Evolutionary conservation across 495 filamentous ascomycete species (phyloP).

Genomic region (Rostrohypoxylon terebratum): DNA sequence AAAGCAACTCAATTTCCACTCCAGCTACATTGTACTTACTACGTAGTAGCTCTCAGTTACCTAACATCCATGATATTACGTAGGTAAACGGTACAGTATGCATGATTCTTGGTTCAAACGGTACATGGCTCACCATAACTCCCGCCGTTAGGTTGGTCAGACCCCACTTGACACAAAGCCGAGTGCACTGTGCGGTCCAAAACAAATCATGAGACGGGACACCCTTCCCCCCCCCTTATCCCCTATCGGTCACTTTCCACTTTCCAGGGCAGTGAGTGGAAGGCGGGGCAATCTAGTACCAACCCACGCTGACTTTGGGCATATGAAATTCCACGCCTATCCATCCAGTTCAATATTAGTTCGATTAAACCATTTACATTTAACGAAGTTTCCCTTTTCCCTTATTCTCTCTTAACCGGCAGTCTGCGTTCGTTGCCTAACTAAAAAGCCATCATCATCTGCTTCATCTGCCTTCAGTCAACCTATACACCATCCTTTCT

Average conservation of each 20-base stretch:
- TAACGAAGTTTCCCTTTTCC: slow-evolving; percentile 42
- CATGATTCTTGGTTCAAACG: neutral
- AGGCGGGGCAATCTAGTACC: slow-evolving; percentile 50
- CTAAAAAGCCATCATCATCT: slow-evolving; percentile 36
- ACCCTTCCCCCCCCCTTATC: slow-evolving; percentile 29
- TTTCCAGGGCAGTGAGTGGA: slow-evolving; percentile 40
- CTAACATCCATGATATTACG: too few relatives aligned
- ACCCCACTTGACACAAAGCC: slow-evolving; percentile 22
- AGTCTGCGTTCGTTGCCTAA: slow-evolving; percentile 37
- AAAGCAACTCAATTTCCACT: slow-evolving; percentile 30
- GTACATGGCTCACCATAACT: slow-evolving; percentile 12
- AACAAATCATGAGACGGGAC: slow-evolving; percentile 45
- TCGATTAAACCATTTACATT: slow-evolving; percentile 45
- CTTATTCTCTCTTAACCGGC: slow-evolving; percentile 37
- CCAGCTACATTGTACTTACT: slow-evolving; percentile 17
- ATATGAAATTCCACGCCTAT: slow-evolving; percentile 51
- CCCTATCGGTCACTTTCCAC: slow-evolving; percentile 40
- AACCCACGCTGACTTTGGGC: slow-evolving; percentile 40
- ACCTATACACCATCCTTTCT: slow-evolving; percentile 29
- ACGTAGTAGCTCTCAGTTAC: too few relatives aligned
- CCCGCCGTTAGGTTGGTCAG: neutral
- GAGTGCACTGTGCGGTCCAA: slow-evolving; percentile 42
- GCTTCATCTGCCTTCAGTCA: slow-evolving; percentile 29
- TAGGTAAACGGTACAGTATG: slow-evolving; percentile 10
- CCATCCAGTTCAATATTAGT: slow-evolving; percentile 37